A percentile compares a stretch with the other conserved stretches of the same genome.
Conservation (phyloP, 2,329 filamentous ascomycete species). For the Microsporum ferrugineum region DNA sequence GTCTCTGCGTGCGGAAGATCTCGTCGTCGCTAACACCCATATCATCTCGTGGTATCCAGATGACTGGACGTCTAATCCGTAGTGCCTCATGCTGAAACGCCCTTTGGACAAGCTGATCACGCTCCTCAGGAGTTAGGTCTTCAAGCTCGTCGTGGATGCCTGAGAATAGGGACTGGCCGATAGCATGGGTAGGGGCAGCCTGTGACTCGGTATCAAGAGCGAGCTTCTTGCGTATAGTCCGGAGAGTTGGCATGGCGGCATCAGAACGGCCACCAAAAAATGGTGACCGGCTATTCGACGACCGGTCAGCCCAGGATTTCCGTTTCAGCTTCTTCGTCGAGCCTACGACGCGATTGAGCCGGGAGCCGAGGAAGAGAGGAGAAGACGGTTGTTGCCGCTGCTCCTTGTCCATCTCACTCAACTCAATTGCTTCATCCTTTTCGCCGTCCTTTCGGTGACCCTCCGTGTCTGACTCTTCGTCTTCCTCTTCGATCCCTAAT, state of each 20-base stretch:
- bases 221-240: slow-evolving; percentile 27
- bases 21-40: slow-evolving; percentile 87
- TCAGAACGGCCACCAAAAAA: slow-evolving; percentile 30
- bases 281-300: slow-evolving; percentile 30
- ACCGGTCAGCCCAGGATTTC: slow-evolving; percentile 36
- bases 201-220: slow-evolving; percentile 57
- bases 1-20: slow-evolving; percentile 61
- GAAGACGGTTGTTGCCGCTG: slow-evolving; percentile 8
- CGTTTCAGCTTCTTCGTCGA: slow-evolving; percentile 14
- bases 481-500: slow-evolving; percentile 48
- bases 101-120: slow-evolving; percentile 71
- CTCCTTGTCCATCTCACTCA: slow-evolving; percentile 19
- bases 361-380: slow-evolving; percentile 10
- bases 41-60: slow-evolving; percentile 90
- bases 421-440: slow-evolving; percentile 39
- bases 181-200: slow-evolving; percentile 41
- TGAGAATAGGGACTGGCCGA: slow-evolving; percentile 72
- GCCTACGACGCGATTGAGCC: slow-evolving; percentile 17
- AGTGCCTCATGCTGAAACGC: slow-evolving; percentile 87
- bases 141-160: slow-evolving; percentile 88
- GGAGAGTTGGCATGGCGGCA: slow-evolving; percentile 23
- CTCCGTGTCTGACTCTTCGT: slow-evolving; percentile 39
- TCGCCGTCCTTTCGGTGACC: slow-evolving; percentile 23
- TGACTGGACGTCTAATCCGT: slow-evolving; percentile 68
- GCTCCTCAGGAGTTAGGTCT: slow-evolving; percentile 79